Percentiles rank a stretch among this genome's conserved stretches.
These are phyloP conservation scores for Coemansia sp. DNA, from an alignment of 192 early-diverging fungal genomes.

Conservation along the genomic window DNA sequence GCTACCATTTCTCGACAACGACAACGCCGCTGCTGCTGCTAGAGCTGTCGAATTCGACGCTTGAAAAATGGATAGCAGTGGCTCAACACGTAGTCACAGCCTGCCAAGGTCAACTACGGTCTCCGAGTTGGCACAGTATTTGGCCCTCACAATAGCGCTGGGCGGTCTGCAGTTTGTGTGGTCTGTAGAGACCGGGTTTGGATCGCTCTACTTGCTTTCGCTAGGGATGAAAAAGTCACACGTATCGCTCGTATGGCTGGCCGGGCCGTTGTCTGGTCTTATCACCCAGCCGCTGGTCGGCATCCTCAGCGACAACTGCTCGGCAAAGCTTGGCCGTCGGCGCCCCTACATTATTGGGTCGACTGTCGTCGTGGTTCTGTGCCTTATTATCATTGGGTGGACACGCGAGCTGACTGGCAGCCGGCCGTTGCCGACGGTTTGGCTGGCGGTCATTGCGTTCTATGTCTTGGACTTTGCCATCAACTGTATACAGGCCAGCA, in stretches of 20 bases:
- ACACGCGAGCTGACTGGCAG: conserved; percentile 66
- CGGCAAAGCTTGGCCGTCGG: conserved; percentile 72
- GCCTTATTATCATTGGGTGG: conserved; percentile 75
- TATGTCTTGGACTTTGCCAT: conserved; percentile 94
- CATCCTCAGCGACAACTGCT: conserved; percentile 78
- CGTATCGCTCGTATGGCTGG: conserved; percentile 93
- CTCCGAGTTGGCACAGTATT: conserved; percentile 28
- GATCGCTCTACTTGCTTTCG: conserved; percentile 84
- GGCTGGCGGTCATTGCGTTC: conserved; percentile 78
- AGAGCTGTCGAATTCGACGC: not conserved
- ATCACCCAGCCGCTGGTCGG: conserved; percentile 84
- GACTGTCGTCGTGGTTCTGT: conserved; percentile 63
- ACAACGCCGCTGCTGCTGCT: not conserved
- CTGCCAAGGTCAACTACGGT: not conserved
- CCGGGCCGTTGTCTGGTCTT: conserved; percentile 82
- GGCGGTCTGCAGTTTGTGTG: conserved; percentile 58
- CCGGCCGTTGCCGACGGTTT: conserved; percentile 54
- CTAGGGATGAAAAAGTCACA: conserved; percentile 81
- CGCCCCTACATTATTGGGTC: conserved; percentile 83
- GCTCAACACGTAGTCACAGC: conserved; percentile 3
- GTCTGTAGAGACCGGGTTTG: conserved; percentile 60
- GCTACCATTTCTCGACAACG: not conserved
- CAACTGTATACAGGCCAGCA: conserved; percentile 84
- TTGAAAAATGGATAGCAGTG: not conserved
- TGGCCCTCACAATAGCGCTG: conserved; percentile 49